A percentile compares a stretch with the other conserved stretches of the same genome.
Evolutionary conservation across 352 stramenopile genomes (phyloP).

Genomic region (Phytophthora sojae): DNA sequence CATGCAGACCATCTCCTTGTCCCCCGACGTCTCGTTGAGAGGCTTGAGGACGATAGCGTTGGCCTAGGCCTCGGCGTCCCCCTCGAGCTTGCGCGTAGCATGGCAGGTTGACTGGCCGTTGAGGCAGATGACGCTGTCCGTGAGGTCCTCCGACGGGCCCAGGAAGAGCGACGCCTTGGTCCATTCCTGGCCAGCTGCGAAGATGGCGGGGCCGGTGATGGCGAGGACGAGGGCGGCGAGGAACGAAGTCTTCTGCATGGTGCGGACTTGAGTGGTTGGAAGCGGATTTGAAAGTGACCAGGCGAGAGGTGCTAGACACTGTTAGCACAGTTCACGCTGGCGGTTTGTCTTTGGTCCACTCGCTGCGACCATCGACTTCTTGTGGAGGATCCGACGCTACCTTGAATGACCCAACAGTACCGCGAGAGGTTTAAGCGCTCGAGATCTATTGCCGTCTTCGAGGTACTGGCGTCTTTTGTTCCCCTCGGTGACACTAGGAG

Average conservation of each 20-base stretch:
- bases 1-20: background rate
- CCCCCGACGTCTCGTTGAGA: constrained; percentile 1
- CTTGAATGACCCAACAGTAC: no score
- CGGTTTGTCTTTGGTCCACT: no score
- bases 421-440: no score
- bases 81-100: background rate
- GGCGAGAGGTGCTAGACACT: no score
- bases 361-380: no score
- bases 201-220: background rate
- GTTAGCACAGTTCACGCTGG: no score
- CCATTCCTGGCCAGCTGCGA: background rate
- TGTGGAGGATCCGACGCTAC: no score
- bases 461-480: no score
- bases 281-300: background rate
- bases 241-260: background rate
- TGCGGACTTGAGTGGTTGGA: background rate
- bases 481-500: no score
- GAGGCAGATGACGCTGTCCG: background rate
- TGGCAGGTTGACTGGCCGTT: background rate
- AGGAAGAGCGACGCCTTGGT: background rate
- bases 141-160: background rate
- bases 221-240: background rate
- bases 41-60: background rate
- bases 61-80: background rate
- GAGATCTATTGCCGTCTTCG: no score